A percentile compares a stretch with the other conserved stretches of the same genome.
phyloP scores from a whole-genome alignment of 23 red algal species.

The Chondrus crispus region DNA sequence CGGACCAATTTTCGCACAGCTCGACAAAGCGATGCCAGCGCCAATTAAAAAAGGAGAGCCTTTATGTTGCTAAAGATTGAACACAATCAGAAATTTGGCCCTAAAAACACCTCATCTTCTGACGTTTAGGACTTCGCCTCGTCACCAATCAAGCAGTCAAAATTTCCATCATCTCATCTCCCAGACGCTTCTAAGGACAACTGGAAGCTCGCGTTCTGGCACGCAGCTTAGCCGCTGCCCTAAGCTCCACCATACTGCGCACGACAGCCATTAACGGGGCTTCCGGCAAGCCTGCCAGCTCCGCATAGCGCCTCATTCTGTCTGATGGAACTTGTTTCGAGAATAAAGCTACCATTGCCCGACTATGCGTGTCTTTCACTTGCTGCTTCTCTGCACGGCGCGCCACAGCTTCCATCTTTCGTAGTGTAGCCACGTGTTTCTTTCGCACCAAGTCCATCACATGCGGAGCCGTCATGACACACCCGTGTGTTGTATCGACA shows the following conservation, averaged over 20 bases:
- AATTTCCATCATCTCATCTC: too few species aligned
- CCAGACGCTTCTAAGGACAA: too few species aligned
- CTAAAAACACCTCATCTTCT: too few species aligned
- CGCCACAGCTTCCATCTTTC: not conserved
- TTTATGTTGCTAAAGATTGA: too few species aligned
- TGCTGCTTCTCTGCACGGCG: not conserved
- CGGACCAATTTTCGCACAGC: too few species aligned
- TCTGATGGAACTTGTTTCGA: not conserved
- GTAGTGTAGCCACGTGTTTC: not conserved
- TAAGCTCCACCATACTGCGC: not conserved
- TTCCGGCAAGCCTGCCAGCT: not conserved
- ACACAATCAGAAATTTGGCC: too few species aligned
- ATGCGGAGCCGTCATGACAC: not conserved
- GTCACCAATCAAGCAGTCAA: too few species aligned
- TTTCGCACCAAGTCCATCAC: not conserved
- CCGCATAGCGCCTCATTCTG: not conserved
- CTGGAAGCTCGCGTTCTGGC: not conserved
- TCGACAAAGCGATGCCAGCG: too few species aligned
- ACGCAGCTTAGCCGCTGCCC: not conserved
- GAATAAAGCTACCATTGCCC: not conserved
- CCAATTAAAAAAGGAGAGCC: too few species aligned
- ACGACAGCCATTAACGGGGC: not conserved
- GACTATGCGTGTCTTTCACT: not conserved
- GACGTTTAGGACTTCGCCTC: too few species aligned
- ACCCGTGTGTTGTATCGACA: not conserved